Evolutionary conservation across 345 rosid genomes (phyloP).

Genomic region (Rubroshorea leprosula): DNA sequence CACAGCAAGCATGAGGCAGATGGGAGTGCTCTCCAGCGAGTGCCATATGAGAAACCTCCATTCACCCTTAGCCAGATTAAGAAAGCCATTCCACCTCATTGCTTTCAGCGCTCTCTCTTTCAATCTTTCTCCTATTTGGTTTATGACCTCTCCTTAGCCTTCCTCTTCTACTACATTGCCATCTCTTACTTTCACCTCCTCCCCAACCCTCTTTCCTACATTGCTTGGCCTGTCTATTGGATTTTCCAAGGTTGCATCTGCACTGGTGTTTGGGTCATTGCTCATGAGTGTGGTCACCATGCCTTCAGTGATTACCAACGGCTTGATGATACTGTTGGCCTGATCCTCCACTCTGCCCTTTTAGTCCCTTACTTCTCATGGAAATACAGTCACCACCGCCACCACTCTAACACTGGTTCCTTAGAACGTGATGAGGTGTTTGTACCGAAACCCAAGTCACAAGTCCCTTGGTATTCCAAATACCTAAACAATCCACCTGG

Average conservation of each 20-base stretch:
- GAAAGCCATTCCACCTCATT: conserved; percentile 58
- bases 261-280: conserved; percentile 60
- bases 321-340: conserved; percentile 53
- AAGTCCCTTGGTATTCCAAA: conserved; percentile 23
- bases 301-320: conserved; percentile 56
- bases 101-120: conserved; percentile 50
- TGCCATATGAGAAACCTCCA: conserved; percentile 41
- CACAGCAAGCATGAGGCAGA: conserved; percentile 11
- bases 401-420: conserved; percentile 64
- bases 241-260: conserved; percentile 47
- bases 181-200: conserved; percentile 35
- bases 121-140: conserved; percentile 50
- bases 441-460: conserved; percentile 46
- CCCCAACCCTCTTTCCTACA: conserved; percentile 26
- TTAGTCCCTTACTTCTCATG: conserved; percentile 62
- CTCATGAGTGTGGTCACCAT: conserved; percentile 71
- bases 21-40: conserved; percentile 14
- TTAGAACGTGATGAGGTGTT: conserved; percentile 59
- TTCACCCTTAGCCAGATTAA: conserved; percentile 48
- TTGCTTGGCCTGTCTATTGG: conserved; percentile 64
- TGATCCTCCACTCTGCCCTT: conserved; percentile 51
- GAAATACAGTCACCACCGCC: conserved; percentile 67
- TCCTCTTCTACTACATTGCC: conserved; percentile 38
- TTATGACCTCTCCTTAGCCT: conserved; percentile 34
- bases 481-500: conserved; percentile 46